Evolutionary conservation across 1,139 yeast genomes (phyloP).

Genomic region (Pichia sp.): DNA sequence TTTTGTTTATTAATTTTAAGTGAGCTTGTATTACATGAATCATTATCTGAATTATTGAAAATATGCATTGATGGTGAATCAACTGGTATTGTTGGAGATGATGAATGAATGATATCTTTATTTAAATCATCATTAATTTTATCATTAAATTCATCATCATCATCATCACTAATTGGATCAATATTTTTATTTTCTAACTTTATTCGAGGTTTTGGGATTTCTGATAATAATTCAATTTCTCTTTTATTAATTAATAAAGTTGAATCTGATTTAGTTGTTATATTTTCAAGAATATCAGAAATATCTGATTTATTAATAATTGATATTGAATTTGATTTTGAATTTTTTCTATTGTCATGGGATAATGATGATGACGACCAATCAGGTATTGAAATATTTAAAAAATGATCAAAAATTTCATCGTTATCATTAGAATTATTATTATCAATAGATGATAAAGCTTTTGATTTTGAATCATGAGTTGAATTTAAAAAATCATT

Average conservation of each 20-base stretch:
- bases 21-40: background rate
- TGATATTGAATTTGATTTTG: background rate
- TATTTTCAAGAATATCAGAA: background rate
- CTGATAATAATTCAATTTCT: no score
- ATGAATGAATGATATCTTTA: no score
- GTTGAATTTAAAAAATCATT: no score
- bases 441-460: no score
- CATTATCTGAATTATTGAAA: slow-evolving; percentile 8
- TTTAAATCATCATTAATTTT: slow-evolving; percentile 10
- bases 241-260: background rate
- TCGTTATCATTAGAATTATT: background rate
- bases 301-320: background rate
- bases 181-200: background rate
- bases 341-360: no score
- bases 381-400: background rate
- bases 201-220: background rate
- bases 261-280: background rate
- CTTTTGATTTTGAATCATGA: no score
- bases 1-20: no score
- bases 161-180: background rate
- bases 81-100: slow-evolving; percentile 20
- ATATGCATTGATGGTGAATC: slow-evolving; percentile 20
- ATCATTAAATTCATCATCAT: slow-evolving; percentile 9
- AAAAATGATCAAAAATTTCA: slow-evolving; percentile 4
- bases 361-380: no score